A percentile compares a stretch with the other conserved stretches of the same genome.
These are phyloP conservation scores for Cicer judaicum DNA, from an alignment of 306 rosid species.

Conservation along the genomic window DNA sequence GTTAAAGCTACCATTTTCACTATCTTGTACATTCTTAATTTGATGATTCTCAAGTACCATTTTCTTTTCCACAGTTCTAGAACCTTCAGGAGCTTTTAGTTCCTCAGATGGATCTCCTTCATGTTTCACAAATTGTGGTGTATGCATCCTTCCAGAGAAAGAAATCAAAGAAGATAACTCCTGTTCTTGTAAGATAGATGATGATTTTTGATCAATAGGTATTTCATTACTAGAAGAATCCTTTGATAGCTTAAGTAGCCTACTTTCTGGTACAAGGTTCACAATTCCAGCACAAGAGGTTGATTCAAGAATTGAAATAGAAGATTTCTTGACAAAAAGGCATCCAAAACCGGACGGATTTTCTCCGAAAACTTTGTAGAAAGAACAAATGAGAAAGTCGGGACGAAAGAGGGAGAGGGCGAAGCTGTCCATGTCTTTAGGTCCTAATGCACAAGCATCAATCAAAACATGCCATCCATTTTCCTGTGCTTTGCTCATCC, in stretches of 20 bases:
- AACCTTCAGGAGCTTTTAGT: slow-evolving; percentile 42
- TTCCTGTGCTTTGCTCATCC: slow-evolving; percentile 94
- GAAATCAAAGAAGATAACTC: slow-evolving; percentile 60
- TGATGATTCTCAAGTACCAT: slow-evolving; percentile 41
- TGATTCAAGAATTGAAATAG: slow-evolving; percentile 60
- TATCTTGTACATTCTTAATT: slow-evolving; percentile 31
- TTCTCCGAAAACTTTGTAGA: slow-evolving; percentile 87
- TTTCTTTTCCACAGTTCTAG: slow-evolving; percentile 48
- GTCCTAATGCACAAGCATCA: slow-evolving; percentile 93
- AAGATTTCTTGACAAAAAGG: slow-evolving; percentile 86
- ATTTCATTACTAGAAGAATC: slow-evolving; percentile 64
- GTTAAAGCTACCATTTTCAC: slow-evolving; percentile 47
- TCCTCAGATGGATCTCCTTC: slow-evolving; percentile 54
- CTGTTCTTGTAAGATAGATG: slow-evolving; percentile 54
- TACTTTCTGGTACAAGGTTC: slow-evolving; percentile 67
- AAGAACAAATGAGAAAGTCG: slow-evolving; percentile 86
- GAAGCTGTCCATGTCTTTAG: slow-evolving; percentile 91
- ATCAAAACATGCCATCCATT: slow-evolving; percentile 88
- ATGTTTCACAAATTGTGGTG: slow-evolving; percentile 33
- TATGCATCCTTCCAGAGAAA: slow-evolving; percentile 69
- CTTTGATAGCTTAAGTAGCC: slow-evolving; percentile 48
- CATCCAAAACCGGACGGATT: slow-evolving; percentile 97
- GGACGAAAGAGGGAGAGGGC: slow-evolving; percentile 86
- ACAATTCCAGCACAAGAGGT: slow-evolving; percentile 78
- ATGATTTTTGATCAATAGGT: slow-evolving; percentile 49